Evolutionary conservation across 139 green algal species (phyloP), one percentile per base, ranked within the genome.

Genomic region (Chlamydomonas incerta): DNA sequence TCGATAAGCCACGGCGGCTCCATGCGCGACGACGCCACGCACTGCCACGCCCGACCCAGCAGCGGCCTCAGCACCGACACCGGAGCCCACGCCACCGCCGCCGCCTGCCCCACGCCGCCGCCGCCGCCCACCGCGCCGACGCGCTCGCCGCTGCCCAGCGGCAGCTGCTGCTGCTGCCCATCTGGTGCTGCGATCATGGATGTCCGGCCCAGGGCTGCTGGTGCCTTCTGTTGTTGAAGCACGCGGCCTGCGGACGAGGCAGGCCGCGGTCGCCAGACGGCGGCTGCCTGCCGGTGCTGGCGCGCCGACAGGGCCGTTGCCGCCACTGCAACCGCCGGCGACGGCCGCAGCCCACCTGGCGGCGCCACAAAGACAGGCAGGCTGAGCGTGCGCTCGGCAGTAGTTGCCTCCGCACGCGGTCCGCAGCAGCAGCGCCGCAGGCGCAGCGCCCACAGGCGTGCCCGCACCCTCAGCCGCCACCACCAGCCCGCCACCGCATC

Each of bases 51-150:
- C 20, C 77, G 41, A 3, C 28, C 62, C 65, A 84, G 77, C 65
- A 84, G 77, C 29, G 77, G 63, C 46, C 77, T 46, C 9, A 84
- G 37, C 29, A 47, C 77, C 13, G 77, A 65, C 29, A 84, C 77
- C 21, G 77, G 77, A 15, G 65, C 77, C 77, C 77, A 84, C n/a
- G 65, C 77, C 77, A 84, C 76, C 63, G 76, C 26, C 6, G 26
- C 37, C 29, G 28, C 20, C 52, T 29, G 50, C 21, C 28, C 46
- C 46, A 52, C 58, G 15, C 41, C 46, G 31, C 77, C 77, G 77
- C 77, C 77, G 62, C 62, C 46, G 65, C 65, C 65, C 37, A 41
- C 26, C 34, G 74, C 13, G 50, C 72, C 13, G 50, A 58, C 31
- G 17, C 74, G 20, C 14, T 17, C 68, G 17, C 21, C 68, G 68